Conservation (phyloP, 345 rosid genomes). For the Rhodomyrtus tomentosa region DNA sequence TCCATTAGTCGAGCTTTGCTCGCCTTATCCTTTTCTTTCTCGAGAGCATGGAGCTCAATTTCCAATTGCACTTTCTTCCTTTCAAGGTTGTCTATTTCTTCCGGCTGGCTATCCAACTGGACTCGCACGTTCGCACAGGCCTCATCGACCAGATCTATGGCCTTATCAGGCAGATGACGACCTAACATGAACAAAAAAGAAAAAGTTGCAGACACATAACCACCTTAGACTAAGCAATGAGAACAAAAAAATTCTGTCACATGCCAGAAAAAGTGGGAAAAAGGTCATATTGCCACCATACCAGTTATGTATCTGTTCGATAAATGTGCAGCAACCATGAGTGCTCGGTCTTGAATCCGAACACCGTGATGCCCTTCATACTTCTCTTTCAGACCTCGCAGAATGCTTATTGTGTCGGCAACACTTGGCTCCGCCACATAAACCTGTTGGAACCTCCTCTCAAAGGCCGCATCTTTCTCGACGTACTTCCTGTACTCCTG, state of each 20-base stretch:
- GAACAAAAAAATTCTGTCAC: conserved; percentile 36
- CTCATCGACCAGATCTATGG: conserved; percentile 87
- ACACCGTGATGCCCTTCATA: conserved; percentile 97
- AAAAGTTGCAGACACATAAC: neutral
- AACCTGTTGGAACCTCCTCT: conserved; percentile 88
- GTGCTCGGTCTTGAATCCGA: conserved; percentile 70
- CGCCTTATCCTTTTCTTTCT: conserved; percentile 76
- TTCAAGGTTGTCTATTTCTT: conserved; percentile 82
- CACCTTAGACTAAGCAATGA: neutral
- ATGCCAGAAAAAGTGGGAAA: neutral
- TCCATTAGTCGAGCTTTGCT: conserved; percentile 78
- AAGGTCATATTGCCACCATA: conserved; percentile 5
- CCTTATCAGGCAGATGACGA: conserved; percentile 68
- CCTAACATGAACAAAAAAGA: neutral
- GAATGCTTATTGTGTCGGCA: conserved; percentile 64
- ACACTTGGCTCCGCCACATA: conserved; percentile 91
- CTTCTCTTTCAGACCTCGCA: conserved; percentile 84
- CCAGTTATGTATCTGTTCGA: conserved; percentile 86
- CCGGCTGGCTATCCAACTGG: conserved; percentile 90
- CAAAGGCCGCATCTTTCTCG: conserved; percentile 80
- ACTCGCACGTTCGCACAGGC: conserved; percentile 92
- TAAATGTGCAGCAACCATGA: conserved; percentile 71
- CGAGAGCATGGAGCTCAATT: conserved; percentile 33
- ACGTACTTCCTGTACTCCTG: conserved; percentile 85
- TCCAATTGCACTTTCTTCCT: conserved; percentile 80